Percentiles rank a stretch among this genome's conserved stretches.
These are phyloP conservation scores for Moelleriella libera DNA, from an alignment of 2,329 filamentous ascomycete species.

Conservation along the genomic window DNA sequence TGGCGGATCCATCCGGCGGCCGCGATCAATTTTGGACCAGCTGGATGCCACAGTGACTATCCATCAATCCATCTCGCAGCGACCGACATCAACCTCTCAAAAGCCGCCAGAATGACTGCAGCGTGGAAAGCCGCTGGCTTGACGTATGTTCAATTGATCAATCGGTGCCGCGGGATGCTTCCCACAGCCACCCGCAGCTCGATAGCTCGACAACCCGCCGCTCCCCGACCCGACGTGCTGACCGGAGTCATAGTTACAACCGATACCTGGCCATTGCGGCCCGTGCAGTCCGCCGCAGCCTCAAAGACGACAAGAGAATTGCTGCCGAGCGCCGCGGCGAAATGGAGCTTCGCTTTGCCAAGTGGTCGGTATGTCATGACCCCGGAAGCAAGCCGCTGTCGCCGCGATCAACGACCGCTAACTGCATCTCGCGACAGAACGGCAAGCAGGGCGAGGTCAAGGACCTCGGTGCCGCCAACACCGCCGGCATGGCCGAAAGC, in stretches of 20 bases:
- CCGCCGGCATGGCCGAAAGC: slow-evolving; percentile 21
- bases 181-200: neutral
- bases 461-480: slow-evolving; percentile 49
- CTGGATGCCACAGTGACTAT: no score
- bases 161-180: neutral
- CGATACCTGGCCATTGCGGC: slow-evolving; percentile 94
- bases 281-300: slow-evolving; percentile 86
- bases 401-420: neutral
- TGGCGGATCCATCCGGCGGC: no score
- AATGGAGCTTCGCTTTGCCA: slow-evolving; percentile 78
- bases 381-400: neutral
- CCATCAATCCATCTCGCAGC: neutral
- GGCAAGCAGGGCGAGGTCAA: slow-evolving; percentile 88
- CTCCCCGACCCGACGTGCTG: neutral
- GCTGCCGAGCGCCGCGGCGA: slow-evolving; percentile 78
- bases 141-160: slow-evolving; percentile 52
- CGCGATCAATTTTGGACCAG: no score
- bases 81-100: slow-evolving; percentile 12
- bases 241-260: slow-evolving; percentile 69
- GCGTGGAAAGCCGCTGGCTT: slow-evolving; percentile 97
- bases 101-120: slow-evolving; percentile 69
- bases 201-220: slow-evolving; percentile 2
- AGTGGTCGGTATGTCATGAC: slow-evolving; percentile 67
- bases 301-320: slow-evolving; percentile 90
- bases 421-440: slow-evolving; percentile 47